Evolutionary conservation across 495 filamentous ascomycete species (phyloP), one percentile per base, ranked within the genome.

Genomic region (Neurospora intermedia): DNA sequence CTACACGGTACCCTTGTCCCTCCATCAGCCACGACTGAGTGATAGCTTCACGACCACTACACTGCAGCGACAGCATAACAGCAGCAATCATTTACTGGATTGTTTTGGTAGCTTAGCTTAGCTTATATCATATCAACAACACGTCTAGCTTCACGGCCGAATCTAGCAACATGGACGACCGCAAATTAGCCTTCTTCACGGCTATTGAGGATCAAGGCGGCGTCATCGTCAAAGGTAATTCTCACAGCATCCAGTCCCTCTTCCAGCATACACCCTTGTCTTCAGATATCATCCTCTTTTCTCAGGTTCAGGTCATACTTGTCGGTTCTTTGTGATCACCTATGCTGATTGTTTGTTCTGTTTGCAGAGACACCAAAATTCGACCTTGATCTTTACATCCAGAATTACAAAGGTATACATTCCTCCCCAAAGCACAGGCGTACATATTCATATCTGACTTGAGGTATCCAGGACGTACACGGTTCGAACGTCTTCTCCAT

Each of bases 331-430:
- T 10, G 66, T 59, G 31, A 38, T 31, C 10, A 27, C 2, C 11
- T 31, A 3, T 62, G 54, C 54, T 62, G 6, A 62, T 35, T 35
- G 13, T 27, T 4, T 35, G 23, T 31, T 35, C 54, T 35, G 18
- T 15, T 69, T 48, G n/a, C 74, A 94, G 94, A 94, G 69, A 79
- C 89, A 13, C 96, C 96, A 0, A 97, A 97, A 77, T 91, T 98
- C 72, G 96, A 99, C 78, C 88, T 99, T 6, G 96, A 98, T 43
- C 89, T 91, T 35, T 98, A 98, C 80, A 93, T 97, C 48, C 86
- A 91, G 42, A 97, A 97, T 76, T 99, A 99, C 80, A 88, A 85
- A 79, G 95, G 95, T 96, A 81, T 69, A 81, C 74, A 48, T 39
- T 38, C 20, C 20, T 54, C 54, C n/a, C 43, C 4, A 42, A 38